Conservation (phyloP, 1,284 basidiomycete genomes). For the Wallemia hederae region DNA sequence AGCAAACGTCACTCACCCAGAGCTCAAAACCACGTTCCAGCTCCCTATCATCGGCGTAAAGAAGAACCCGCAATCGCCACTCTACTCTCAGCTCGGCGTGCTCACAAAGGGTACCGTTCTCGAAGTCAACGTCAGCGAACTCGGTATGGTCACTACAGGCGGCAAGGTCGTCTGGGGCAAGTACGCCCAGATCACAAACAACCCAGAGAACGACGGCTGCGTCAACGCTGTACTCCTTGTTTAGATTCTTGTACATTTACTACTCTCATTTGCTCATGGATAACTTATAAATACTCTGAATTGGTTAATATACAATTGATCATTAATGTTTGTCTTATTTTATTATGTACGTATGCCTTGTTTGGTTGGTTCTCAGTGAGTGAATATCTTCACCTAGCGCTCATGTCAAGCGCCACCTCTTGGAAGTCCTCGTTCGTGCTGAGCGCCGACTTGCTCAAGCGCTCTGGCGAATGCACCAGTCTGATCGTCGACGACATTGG, state of each 20-base stretch:
- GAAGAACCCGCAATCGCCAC: conserved; percentile 97
- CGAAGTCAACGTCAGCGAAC: conserved; percentile 89
- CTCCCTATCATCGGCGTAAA: conserved; percentile 93
- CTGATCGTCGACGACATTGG: not conserved
- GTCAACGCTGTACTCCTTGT: conserved; percentile 67
- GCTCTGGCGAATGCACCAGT: not conserved
- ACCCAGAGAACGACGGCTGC: conserved; percentile 88
- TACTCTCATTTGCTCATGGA: not conserved
- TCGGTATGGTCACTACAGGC: conserved; percentile 95
- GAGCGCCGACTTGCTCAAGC: not conserved
- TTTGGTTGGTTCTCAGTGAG: not conserved
- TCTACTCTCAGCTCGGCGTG: conserved; percentile 68
- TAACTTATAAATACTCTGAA: conserved; percentile 1
- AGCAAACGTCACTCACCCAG: conserved; percentile 94
- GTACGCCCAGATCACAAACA: conserved; percentile 58
- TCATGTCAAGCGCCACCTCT: not conserved
- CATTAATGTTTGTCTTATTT: not conserved
- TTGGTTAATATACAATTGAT: not conserved
- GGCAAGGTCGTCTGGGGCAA: conserved; percentile 53
- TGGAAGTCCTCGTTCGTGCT: not conserved
- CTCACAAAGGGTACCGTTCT: conserved; percentile 96
- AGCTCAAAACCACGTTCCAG: conserved; percentile 95
- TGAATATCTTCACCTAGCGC: not conserved
- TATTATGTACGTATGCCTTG: not conserved
- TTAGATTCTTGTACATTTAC: conserved; percentile 4